Base-by-base conservation (phyloP, 164 flowering plant genomes). In the Vitis rotundifolia region DNA sequence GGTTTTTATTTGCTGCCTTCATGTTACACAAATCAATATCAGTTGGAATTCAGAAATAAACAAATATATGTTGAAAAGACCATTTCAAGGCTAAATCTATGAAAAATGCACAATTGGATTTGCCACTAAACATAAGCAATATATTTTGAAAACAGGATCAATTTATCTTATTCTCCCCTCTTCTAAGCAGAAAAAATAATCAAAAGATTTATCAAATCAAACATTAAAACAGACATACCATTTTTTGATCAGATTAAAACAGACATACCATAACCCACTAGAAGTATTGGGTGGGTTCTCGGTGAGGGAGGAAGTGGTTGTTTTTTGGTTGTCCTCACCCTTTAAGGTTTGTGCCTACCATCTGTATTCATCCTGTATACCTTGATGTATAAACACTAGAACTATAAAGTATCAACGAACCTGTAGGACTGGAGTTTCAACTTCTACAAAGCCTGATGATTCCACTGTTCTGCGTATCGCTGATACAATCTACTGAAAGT, bases 361-460 rank as follows among this genome's bases (percentile, higher is more conserved):
- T 31, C 5, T 31, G 44, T 31, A 31, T 31, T 2, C 44, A 31
- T 31, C 44, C 44, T 31, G 44, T 31, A 31, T 31, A 6, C 8
- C 8, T 31, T 31, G 7, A 31, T 31, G 44, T 6, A 31, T 31
- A 37, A 0, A 14, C n/a, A 58, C 47, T 58, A 11, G 10, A 54
- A 51, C 8, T 2, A 13, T 12, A 31, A 70, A 66, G 37, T 8
- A 49, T 14, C 26, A 29, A 72, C 71, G 68, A 70, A 89, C 98
- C 94, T 92, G 98, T 49, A 94, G 76, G 76, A 94, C 95, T 65
- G 97, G 98, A 68, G 97, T 94, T 71, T 92, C 97, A 68, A 94
- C 91, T 86, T 92, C 98, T 68, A 92, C 52, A 79, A 86, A 94
- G 55, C 90, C 97, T 26, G 81, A 63, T 69, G 98, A 91, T 77